Evolutionary conservation across 148 eudicot species (phyloP), one percentile per base, ranked within the genome.

Genomic region (Camellia lanceoleosa): DNA sequence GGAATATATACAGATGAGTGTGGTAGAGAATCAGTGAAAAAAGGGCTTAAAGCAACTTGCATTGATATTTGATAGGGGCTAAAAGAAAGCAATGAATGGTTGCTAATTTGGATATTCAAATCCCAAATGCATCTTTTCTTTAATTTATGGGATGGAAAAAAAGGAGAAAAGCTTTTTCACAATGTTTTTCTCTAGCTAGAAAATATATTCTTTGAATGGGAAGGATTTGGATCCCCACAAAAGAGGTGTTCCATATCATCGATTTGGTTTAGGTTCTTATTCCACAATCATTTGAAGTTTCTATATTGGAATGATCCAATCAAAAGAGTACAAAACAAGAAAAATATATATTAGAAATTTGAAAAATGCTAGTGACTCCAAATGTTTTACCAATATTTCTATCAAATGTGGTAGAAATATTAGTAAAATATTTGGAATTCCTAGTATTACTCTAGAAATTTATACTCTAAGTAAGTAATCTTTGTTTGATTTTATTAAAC

Each of bases 281-380:
- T 83, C 87, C 78, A 78, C 83, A 84, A 89, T 87, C 88, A 85
- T 89, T 76, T 86, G 78, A 71, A 20, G n/a, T 69, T 42, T 73
- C 62, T 46, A 20, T 13, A 41, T 63, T 12, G 73, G 11, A 11
- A 46, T 15, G 42, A 72, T 44, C 30, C 55, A 62, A 60, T 83
- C 30, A 38, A 42, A 12, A 63, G 18, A 63, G 18, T 12, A 43
- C 14, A 30, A 38, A 14, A 41, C 1, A 61, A 46, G 18, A 20
- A 11, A 8, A 59, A 3, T 30, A 30, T 30, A 30, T 30, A 30
- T 30, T 30, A 30, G 38, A 30, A 30, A 30, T 30, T 30, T 30
- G 38, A 30, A 30, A 30, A 30, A 30, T 30, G 1, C 38, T 30
- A 30, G 38, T 30, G 38, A 30, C 38, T 30, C 38, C 38, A 30